Base-by-base conservation (phyloP, 78 protist genomes). In the Chrysochromulina tobinii region DNA sequence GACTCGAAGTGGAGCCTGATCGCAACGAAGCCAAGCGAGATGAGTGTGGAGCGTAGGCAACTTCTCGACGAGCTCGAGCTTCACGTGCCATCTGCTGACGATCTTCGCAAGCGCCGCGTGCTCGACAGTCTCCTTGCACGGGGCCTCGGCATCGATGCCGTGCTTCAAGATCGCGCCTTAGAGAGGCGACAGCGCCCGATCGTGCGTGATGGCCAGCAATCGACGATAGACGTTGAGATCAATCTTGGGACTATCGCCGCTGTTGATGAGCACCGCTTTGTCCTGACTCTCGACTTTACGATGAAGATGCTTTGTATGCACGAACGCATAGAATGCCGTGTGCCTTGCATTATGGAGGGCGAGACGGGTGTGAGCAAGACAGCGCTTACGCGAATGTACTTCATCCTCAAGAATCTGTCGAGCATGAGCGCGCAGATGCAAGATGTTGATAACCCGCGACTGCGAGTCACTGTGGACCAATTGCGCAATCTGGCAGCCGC, bases 261-360 rank as follows among this genome's bases (percentile, higher is more conserved):
- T 11, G 17, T 77, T 11, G 61, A 77, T 8, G 85, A 53, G 27
- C 15, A 2, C 9, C 5, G n/a, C 11, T 77, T 77, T 6, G 85
- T 77, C 48, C 85, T 77, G 25, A 77, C 85, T n/a, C 85, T 77
- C 85, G 85, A 77, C 59, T 77, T 77, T 7, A 12, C 27, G 61
- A 17, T 77, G 54, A 77, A 77, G 85, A 50, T 77, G 85, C 85
- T 77, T 58, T 51, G 61, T 61, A 48, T 77, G 11, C 3, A 77
- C 59, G 85, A 77, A n/a, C 85, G 85, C 61, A 51, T 77, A 58
- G 85, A 17, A n/a, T 77, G 85, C 85, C 20, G 61, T 3, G 85
- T 77, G 85, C 85, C 85, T 6, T 77, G 85, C 85, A 18, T 77
- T 3, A 53, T 77, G 61, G 85, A 77, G 85, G 85, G 85, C 85